Percentiles rank a stretch among this genome's conserved stretches.
Conservation (phyloP, 2,329 filamentous ascomycete genomes). For the Botrytis porri region DNA sequence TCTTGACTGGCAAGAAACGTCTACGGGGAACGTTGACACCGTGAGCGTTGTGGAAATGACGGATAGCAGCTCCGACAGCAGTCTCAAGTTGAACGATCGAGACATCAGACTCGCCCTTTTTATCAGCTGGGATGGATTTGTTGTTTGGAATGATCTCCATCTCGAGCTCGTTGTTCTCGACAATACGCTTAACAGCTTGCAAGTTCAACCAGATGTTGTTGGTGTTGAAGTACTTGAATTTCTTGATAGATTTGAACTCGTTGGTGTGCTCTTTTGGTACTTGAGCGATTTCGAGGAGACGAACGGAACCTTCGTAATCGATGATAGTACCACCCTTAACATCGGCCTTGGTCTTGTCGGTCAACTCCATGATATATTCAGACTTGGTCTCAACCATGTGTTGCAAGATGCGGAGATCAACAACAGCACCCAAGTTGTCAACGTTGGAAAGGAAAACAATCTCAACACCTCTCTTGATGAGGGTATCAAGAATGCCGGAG, state of each 20-base stretch:
- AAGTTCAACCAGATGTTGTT: slow-evolving; percentile 99
- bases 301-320: slow-evolving; percentile 95
- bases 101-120: slow-evolving; percentile 98
- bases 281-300: slow-evolving; percentile 97
- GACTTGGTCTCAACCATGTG: slow-evolving; percentile 98
- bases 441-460: slow-evolving; percentile 99
- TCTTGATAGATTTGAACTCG: slow-evolving; percentile 99
- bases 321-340: slow-evolving; percentile 99
- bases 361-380: slow-evolving; percentile 99
- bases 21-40: slow-evolving; percentile 97
- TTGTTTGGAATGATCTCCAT: slow-evolving; percentile 99
- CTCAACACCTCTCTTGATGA: slow-evolving; percentile 91
- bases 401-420: slow-evolving; percentile 96
- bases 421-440: slow-evolving; percentile 96
- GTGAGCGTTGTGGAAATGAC: slow-evolving; percentile 97
- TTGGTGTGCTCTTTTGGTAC: slow-evolving; percentile 99
- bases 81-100: slow-evolving; percentile 98
- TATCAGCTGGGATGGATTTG: slow-evolving; percentile 97
- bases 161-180: slow-evolving; percentile 96
- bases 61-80: slow-evolving; percentile 95
- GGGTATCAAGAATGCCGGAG: slow-evolving; percentile 95
- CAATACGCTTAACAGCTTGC: slow-evolving; percentile 94
- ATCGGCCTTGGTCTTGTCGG: slow-evolving; percentile 99
- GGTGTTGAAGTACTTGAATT: slow-evolving; percentile 99
- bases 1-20: slow-evolving; percentile 99